Conservation (phyloP, 176 grass and related monocot species). For the Thalia dealbata region DNA sequence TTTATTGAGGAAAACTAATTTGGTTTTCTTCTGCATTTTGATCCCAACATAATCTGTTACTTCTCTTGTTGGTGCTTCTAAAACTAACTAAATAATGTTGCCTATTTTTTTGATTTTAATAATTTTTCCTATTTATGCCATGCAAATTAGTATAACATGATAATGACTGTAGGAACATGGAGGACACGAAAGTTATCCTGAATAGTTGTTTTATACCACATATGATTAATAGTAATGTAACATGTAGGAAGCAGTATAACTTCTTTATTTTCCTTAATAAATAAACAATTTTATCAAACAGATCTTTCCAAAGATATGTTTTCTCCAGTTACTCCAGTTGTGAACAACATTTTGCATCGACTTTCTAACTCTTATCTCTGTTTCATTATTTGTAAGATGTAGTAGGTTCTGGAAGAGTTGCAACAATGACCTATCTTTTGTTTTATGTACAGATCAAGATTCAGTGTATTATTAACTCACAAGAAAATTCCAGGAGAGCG, state of each 20-base stretch:
- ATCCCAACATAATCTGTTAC: neutral
- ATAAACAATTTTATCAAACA: neutral
- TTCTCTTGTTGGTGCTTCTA: neutral
- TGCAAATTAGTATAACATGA: neutral
- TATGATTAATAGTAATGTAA: neutral
- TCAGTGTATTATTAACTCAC: conserved; percentile 51
- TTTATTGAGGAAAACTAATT: no score
- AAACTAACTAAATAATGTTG: neutral
- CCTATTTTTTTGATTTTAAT: no score
- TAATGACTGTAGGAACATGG: neutral
- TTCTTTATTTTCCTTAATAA: neutral
- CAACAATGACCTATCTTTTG: conserved; percentile 6
- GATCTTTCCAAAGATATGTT: neutral
- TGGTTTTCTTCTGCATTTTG: no score
- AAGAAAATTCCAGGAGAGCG: conserved; percentile 48
- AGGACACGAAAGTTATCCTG: neutral
- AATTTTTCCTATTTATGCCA: neutral
- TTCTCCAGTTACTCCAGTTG: neutral
- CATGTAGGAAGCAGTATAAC: neutral
- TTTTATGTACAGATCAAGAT: conserved; percentile 71
- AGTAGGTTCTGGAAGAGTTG: neutral
- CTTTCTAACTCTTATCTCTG: conserved; percentile 4
- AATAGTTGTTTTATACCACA: neutral
- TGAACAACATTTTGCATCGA: no score
- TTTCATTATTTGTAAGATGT: conserved; percentile 14